Evolutionary conservation across 768 basidiomycete genomes (phyloP).

Genomic region (Polyporus arcularius): DNA sequence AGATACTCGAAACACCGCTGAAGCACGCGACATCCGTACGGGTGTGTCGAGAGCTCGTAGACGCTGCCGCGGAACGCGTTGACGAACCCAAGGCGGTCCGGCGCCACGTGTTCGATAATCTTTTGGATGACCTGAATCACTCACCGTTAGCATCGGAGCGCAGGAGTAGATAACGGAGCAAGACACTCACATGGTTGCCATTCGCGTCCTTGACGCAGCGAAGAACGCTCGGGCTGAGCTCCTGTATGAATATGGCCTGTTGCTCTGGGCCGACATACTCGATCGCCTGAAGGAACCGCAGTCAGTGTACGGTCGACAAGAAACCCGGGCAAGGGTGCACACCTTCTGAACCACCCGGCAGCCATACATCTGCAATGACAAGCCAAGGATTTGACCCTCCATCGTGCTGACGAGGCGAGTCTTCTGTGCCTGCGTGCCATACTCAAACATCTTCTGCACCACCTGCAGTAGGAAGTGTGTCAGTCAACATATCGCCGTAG

Average conservation of each 20-base stretch:
- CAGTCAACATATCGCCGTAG: not conserved
- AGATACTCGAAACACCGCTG: slow-evolving; percentile 91
- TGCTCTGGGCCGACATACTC: slow-evolving; percentile 81
- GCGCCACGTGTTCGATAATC: slow-evolving; percentile 75
- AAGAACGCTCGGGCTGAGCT: slow-evolving; percentile 78
- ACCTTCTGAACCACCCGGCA: slow-evolving; percentile 97
- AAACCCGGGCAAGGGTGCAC: slow-evolving; percentile 4
- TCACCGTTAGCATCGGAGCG: slow-evolving; percentile 2
- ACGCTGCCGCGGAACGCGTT: slow-evolving; percentile 76
- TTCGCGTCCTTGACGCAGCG: slow-evolving; percentile 89
- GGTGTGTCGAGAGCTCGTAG: slow-evolving; percentile 79
- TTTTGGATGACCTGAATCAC: slow-evolving; percentile 77
- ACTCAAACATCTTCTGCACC: slow-evolving; percentile 91
- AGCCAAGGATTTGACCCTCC: slow-evolving; percentile 71
- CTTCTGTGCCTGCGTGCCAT: slow-evolving; percentile 77
- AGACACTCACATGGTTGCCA: slow-evolving; percentile 81
- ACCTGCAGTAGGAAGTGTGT: slow-evolving; percentile 52
- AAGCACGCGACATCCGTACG: slow-evolving; percentile 93
- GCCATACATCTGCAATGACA: slow-evolving; percentile 93
- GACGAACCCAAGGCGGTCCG: slow-evolving; percentile 78
- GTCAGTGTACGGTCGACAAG: not conserved
- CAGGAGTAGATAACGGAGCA: not conserved
- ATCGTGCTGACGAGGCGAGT: slow-evolving; percentile 67
- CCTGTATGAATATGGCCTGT: slow-evolving; percentile 71
- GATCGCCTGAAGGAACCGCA: slow-evolving; percentile 58